Percentiles rank a stretch among this genome's conserved stretches.
These are phyloP conservation scores for Balansia obtecta DNA, from an alignment of 2,329 filamentous ascomycete genomes.

Conservation along the genomic window DNA sequence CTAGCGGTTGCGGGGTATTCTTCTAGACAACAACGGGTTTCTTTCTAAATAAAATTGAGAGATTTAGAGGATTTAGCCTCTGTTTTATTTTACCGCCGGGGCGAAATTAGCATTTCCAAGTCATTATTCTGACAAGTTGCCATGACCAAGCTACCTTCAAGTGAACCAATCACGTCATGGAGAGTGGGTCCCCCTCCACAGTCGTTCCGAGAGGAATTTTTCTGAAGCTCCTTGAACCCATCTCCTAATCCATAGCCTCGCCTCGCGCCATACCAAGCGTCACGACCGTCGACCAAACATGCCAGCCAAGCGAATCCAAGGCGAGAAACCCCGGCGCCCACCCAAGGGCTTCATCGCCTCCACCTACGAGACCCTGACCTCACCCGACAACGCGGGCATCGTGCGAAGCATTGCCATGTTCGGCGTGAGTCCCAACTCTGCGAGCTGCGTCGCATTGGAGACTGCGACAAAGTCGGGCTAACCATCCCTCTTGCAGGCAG, in stretches of 20 bases:
- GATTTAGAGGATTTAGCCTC: no score
- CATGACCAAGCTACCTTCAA: neutral
- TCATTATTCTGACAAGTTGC: neutral
- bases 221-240: neutral
- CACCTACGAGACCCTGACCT: constrained; percentile 50
- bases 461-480: constrained; percentile 1
- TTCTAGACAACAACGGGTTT: no score
- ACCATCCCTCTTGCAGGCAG: constrained; percentile 5
- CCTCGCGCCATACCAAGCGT: neutral
- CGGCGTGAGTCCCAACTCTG: constrained; percentile 40
- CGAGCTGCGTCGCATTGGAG: neutral
- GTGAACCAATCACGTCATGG: constrained; percentile 6
- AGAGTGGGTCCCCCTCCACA: neutral
- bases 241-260: neutral
- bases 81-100: neutral
- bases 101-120: neutral
- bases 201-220: neutral
- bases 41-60: no score
- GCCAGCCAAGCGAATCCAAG: constrained; percentile 48
- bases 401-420: constrained; percentile 57
- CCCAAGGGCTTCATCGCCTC: constrained; percentile 41
- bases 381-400: constrained; percentile 55
- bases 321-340: constrained; percentile 33
- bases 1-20: no score
- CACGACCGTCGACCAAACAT: constrained; percentile 25